Base-by-base conservation (phyloP, 2,329 filamentous ascomycete genomes). In the Xylaria sp. region DNA sequence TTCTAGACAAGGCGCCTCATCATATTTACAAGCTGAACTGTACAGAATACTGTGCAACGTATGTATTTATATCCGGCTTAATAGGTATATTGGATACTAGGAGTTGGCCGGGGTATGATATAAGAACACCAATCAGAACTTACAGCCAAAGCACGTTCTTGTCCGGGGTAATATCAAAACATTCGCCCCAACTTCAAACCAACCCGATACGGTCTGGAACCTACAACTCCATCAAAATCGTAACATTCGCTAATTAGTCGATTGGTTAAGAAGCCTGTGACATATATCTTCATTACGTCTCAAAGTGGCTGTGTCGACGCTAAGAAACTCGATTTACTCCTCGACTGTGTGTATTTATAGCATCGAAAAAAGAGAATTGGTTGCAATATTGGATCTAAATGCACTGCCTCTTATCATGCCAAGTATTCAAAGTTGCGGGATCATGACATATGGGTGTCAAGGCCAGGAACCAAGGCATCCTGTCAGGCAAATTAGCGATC, bases 81-180 rank as follows among this genome's bases (percentile, higher is more conserved):
- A 36, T 28, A 40, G 4, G 6, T 60, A 60, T 49, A 26, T 57
- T 57, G n/a, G 51, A 9, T 20, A 23, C 11, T 17, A 20, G 54
- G 23, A 42, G 60, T 28, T 28, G 44, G 23, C 60, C 40, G 44
- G 65, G 66, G 66, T 60, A 23, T 28, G n/a, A 57, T 51, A 23
- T 13, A 10, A 44, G 42, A 17, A 60, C 48, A 56, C 66, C 66
- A 68, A 68, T 68, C 61, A 61, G 38, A 48, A 61, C 33, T 40
- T 51, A 2, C 33, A 23, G 6, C 28, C 15, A 0, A 23, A 46
- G 31, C 66, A 68, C 66, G 66, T 68, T 68, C n/a, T 38, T 49
- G 17, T 36, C 53, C 10, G n/a, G 57, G 49, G 54, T 53, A 23
- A 26, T 51, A 51, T 36, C 11, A 15, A 53, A 46, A 58, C 23